Evolutionary conservation across 495 filamentous ascomycete species (phyloP), one percentile per base, ranked within the genome.

Genomic region (Aspergillus heteromorphus): DNA sequence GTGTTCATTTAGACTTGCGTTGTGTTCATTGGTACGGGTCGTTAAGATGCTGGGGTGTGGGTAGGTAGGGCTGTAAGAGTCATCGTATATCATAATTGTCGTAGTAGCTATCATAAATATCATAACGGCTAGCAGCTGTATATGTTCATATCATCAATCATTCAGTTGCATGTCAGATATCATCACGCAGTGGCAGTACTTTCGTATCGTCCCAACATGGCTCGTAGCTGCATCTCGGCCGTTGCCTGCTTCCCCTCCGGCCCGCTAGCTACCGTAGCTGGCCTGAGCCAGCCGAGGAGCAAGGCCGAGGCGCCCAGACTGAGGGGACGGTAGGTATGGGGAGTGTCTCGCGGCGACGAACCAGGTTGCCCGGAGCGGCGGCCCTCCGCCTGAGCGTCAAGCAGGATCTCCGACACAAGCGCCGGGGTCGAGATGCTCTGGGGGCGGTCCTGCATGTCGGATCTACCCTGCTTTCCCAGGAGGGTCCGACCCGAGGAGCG

Each of bases 231-330:
- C 42, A 56, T 64, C 48, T 77, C 73, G 2, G 74, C 74, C 4
- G 72, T 72, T 50, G 68, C 61, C 6, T 65, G 55, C 14, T 45
- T 49, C 21, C 51, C 57, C 5, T 42, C 52, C 17, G 52, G 49
- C 14, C 65, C 57, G 9, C 51, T 63, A 42, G 53, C 62, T 18
- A 59, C 40, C 31, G 59, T 53, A 27, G 66, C 51, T 49, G 56
- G 59, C 54, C 62, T 67, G 20, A 76, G 45, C 74, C 74, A 75
- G n/a, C 63, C 57, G 53, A 77, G 57, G 8, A 75, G 56, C 6
- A 58, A 53, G 14, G 56, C 43, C 13, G 50, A 45, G 51, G 17
- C 10, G 10, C 43, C 21, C 11, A 21, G 1, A n/a, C 21, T 47
- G 43, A 47, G 23, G 14, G 43, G 14, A n/a, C 21, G 43, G 14